Conservation (phyloP, 768 basidiomycete genomes). For the Tricholoma bakamatsutake region DNA sequence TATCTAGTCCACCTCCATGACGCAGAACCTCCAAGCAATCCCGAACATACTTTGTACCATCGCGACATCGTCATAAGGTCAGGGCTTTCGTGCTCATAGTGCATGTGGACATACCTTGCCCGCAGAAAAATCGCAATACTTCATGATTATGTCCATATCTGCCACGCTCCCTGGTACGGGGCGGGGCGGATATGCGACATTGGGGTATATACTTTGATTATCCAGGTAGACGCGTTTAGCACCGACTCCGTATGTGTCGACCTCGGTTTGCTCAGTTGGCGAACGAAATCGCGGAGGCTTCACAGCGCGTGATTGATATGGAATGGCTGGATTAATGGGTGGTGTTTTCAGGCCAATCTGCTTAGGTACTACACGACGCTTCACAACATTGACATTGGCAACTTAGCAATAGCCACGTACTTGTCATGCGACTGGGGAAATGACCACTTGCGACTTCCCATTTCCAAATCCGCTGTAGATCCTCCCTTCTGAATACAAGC, state of each 20-base stretch:
- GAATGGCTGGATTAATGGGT: slow-evolving; percentile 65
- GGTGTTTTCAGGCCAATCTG: slow-evolving; percentile 50
- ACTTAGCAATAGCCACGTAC: slow-evolving; percentile 36
- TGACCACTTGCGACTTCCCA: slow-evolving; percentile 93
- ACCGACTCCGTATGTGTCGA: slow-evolving; percentile 60
- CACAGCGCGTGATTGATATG: slow-evolving; percentile 37
- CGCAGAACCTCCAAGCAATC: slow-evolving; percentile 91
- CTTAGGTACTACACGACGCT: slow-evolving; percentile 46
- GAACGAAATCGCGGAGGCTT: slow-evolving; percentile 47
- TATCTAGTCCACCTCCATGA: slow-evolving; percentile 79
- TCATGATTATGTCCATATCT: slow-evolving; percentile 84
- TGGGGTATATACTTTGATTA: slow-evolving; percentile 49
- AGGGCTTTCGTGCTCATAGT: background rate
- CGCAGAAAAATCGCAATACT: slow-evolving; percentile 76
- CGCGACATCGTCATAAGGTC: slow-evolving; percentile 1
- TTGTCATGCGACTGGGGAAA: slow-evolving; percentile 66
- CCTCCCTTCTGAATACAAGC: slow-evolving; percentile 61
- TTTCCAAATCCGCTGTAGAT: slow-evolving; percentile 83
- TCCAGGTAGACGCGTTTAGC: slow-evolving; percentile 73
- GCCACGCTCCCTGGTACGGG: slow-evolving; percentile 78
- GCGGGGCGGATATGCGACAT: slow-evolving; percentile 77
- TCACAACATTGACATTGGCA: background rate
- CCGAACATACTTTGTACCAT: slow-evolving; percentile 69
- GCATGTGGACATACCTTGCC: slow-evolving; percentile 45
- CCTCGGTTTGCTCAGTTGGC: slow-evolving; percentile 34